These are phyloP conservation scores for Boletus huronensis DNA, from an alignment of 768 basidiomycete genomes.

Conservation along the genomic window DNA sequence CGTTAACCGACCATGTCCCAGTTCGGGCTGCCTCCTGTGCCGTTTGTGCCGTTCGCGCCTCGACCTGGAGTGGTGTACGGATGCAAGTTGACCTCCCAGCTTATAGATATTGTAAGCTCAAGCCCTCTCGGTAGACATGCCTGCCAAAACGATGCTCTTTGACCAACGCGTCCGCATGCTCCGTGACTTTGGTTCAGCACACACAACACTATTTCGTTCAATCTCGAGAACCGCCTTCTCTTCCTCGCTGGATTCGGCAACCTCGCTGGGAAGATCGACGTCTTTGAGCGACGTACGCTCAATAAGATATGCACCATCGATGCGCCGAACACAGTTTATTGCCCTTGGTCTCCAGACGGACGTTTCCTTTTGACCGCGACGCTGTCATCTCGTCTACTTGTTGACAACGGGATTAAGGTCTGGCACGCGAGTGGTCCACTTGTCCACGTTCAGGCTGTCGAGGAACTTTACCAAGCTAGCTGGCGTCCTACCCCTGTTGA, in stretches of 20 bases:
- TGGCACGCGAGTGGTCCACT: conserved; percentile 90
- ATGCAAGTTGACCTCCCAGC: too few species aligned
- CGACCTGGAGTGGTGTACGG: too few species aligned
- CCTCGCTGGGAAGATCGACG: conserved; percentile 88
- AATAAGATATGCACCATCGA: conserved; percentile 76
- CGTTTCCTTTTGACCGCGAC: conserved; percentile 92
- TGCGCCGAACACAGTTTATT: conserved; percentile 89
- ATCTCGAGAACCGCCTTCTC: conserved; percentile 86
- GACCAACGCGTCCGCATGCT: conserved; percentile 84
- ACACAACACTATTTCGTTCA: conserved; percentile 91
- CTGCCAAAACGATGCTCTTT: conserved; percentile 88
- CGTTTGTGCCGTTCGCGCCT: conserved; percentile 65
- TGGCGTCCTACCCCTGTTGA: conserved; percentile 79
- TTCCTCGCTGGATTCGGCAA: conserved; percentile 96
- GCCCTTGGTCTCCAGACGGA: conserved; percentile 94
- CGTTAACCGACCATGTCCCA: conserved; percentile 45
- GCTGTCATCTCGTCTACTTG: conserved; percentile 87
- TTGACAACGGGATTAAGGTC: conserved; percentile 96
- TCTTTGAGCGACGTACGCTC: conserved; percentile 88
- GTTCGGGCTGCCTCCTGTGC: conserved; percentile 57
- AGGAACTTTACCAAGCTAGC: conserved; percentile 86
- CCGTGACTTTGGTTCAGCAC: conserved; percentile 87
- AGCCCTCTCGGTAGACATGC: conserved; percentile 84
- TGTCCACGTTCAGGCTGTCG: conserved; percentile 75
- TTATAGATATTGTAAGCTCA: too few species aligned